Evolutionary conservation across 805 yeast species (phyloP).

Genomic region (Saccharomyces eubayanus): DNA sequence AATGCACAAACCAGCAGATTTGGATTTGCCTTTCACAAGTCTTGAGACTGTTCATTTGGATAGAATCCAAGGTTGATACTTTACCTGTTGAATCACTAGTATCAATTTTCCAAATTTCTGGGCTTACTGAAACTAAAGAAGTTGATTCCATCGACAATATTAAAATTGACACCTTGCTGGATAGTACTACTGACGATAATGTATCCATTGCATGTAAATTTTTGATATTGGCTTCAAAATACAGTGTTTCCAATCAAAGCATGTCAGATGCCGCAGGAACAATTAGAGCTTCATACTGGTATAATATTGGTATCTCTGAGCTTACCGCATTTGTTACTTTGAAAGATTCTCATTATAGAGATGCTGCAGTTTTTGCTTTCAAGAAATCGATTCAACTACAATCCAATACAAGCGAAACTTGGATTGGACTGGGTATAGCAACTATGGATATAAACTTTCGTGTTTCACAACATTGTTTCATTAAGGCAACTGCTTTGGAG

Average conservation of each 20-base stretch:
- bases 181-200: constrained; percentile 20
- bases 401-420: constrained; percentile 57
- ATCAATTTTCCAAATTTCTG: constrained; percentile 19
- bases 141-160: constrained; percentile 28
- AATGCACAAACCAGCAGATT: constrained; percentile 38
- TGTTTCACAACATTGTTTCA: constrained; percentile 87
- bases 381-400: constrained; percentile 68
- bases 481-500: constrained; percentile 66
- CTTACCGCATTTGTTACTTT: constrained; percentile 37
- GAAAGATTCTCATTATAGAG: constrained; percentile 31
- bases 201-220: constrained; percentile 34
- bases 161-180: constrained; percentile 11
- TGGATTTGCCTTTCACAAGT: constrained; percentile 65
- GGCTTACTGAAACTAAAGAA: constrained; percentile 9
- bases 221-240: constrained; percentile 40
- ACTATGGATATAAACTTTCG: constrained; percentile 54
- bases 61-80: constrained; percentile 44
- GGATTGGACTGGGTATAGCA: constrained; percentile 80
- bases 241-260: constrained; percentile 30
- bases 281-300: constrained; percentile 47
- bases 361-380: constrained; percentile 46
- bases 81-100: constrained; percentile 43
- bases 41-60: constrained; percentile 42
- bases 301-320: constrained; percentile 65
- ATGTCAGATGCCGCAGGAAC: constrained; percentile 32